These are phyloP conservation scores for Lotus japonicus DNA, from an alignment of 306 rosid species.

Conservation along the genomic window DNA sequence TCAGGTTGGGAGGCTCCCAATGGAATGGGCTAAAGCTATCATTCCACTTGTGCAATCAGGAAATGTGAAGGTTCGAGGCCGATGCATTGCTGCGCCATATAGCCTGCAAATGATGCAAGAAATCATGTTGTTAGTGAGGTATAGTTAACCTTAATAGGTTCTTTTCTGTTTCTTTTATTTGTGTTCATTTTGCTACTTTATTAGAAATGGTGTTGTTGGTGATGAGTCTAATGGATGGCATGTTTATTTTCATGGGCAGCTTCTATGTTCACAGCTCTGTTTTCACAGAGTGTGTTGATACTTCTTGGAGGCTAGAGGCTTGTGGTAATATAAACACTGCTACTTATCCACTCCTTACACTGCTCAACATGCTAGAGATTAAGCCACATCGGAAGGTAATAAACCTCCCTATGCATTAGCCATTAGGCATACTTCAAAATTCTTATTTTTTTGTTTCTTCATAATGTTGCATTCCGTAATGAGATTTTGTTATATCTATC, in stretches of 20 bases:
- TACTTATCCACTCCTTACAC: constrained; percentile 52
- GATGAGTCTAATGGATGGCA: not conserved
- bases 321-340: constrained; percentile 36
- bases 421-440: no score
- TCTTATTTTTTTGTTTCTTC: not conserved
- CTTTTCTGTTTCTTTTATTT: not conserved
- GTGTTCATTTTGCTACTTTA: not conserved
- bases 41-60: constrained; percentile 52
- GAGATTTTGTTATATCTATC: not conserved
- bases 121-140: constrained; percentile 61
- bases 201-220: not conserved
- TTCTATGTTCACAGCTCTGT: constrained; percentile 53
- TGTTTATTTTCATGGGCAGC: constrained; percentile 26
- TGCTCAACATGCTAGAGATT: constrained; percentile 53
- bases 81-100: constrained; percentile 59
- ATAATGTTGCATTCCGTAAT: not conserved
- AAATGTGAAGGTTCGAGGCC: constrained; percentile 51
- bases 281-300: constrained; percentile 35
- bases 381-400: constrained; percentile 56
- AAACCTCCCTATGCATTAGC: not conserved
- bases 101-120: constrained; percentile 68
- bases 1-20: constrained; percentile 82
- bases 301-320: constrained; percentile 65
- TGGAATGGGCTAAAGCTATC: constrained; percentile 76
- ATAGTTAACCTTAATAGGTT: not conserved